Percentiles rank a stretch among this genome's conserved stretches.
These are phyloP conservation scores for Xylariaceae sp. DNA, from an alignment of 2,329 filamentous ascomycete species.

Conservation along the genomic window DNA sequence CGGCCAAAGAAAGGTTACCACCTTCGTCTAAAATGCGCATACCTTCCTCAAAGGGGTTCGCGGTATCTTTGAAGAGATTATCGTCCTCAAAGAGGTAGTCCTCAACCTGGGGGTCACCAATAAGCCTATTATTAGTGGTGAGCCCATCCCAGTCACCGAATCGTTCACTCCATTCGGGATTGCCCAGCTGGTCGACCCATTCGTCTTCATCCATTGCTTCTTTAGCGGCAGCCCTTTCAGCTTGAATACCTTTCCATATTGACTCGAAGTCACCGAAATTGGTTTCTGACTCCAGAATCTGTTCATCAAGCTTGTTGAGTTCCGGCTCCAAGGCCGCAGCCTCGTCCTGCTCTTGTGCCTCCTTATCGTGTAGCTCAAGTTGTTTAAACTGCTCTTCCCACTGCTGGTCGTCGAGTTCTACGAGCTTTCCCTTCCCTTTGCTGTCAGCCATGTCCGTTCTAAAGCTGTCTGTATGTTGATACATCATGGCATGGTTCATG, in stretches of 20 bases:
- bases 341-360: slow-evolving; percentile 64
- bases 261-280: slow-evolving; percentile 88
- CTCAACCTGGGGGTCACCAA: slow-evolving; percentile 77
- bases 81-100: slow-evolving; percentile 95
- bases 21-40: slow-evolving; percentile 91
- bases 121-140: slow-evolving; percentile 44
- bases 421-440: slow-evolving; percentile 89
- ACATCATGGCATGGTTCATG: slow-evolving; percentile 61
- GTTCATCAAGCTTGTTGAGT: slow-evolving; percentile 81
- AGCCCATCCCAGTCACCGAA: slow-evolving; percentile 68
- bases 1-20: slow-evolving; percentile 91
- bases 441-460: slow-evolving; percentile 34
- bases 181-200: slow-evolving; percentile 72
- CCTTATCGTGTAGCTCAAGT: slow-evolving; percentile 57
- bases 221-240: slow-evolving; percentile 74
- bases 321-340: slow-evolving; percentile 78
- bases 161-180: slow-evolving; percentile 76
- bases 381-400: slow-evolving; percentile 98
- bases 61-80: slow-evolving; percentile 82
- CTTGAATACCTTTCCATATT: slow-evolving; percentile 83
- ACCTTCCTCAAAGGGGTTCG: slow-evolving; percentile 90
- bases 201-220: slow-evolving; percentile 67
- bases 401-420: slow-evolving; percentile 90
- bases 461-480: slow-evolving; percentile 32
- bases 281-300: slow-evolving; percentile 69